phyloP scores from a whole-genome alignment of 208 protist genomes.

The Crithidia thermophila region DNA sequence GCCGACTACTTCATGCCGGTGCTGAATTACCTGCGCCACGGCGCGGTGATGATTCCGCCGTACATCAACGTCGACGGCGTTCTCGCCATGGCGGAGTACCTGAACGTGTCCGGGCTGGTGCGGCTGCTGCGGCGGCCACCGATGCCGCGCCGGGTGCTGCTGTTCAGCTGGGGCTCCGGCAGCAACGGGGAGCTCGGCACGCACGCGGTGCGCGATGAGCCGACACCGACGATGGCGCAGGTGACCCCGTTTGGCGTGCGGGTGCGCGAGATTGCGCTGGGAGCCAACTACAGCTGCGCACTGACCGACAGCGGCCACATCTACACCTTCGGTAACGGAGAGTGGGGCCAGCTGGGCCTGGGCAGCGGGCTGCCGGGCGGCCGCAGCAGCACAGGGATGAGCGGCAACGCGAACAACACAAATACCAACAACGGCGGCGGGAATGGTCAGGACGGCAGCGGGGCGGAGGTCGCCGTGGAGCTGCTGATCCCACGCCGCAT shows the following conservation, averaged over 20 bases:
- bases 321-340: slow-evolving; percentile 82
- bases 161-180: slow-evolving; percentile 87
- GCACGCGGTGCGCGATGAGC: slow-evolving; percentile 56
- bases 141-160: slow-evolving; percentile 46
- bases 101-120: slow-evolving; percentile 68
- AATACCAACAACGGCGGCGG: background rate
- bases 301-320: slow-evolving; percentile 63
- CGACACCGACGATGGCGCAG: slow-evolving; percentile 57
- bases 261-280: slow-evolving; percentile 78
- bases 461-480: slow-evolving; percentile 42
- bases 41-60: slow-evolving; percentile 62
- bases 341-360: slow-evolving; percentile 89
- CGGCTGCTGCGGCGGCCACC: slow-evolving; percentile 43
- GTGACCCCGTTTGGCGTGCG: slow-evolving; percentile 64
- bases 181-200: slow-evolving; percentile 81
- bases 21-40: slow-evolving; percentile 84
- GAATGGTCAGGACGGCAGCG: background rate
- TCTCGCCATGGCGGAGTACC: slow-evolving; percentile 77
- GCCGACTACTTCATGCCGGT: slow-evolving; percentile 78
- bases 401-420: background rate
- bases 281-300: slow-evolving; percentile 84
- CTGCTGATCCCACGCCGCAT: slow-evolving; percentile 70
- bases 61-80: slow-evolving; percentile 51
- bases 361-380: slow-evolving; percentile 29
- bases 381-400: slow-evolving; percentile 1